phyloP scores from a whole-genome alignment of 2,329 filamentous ascomycete species.

The Metarhizium anisopliae region DNA sequence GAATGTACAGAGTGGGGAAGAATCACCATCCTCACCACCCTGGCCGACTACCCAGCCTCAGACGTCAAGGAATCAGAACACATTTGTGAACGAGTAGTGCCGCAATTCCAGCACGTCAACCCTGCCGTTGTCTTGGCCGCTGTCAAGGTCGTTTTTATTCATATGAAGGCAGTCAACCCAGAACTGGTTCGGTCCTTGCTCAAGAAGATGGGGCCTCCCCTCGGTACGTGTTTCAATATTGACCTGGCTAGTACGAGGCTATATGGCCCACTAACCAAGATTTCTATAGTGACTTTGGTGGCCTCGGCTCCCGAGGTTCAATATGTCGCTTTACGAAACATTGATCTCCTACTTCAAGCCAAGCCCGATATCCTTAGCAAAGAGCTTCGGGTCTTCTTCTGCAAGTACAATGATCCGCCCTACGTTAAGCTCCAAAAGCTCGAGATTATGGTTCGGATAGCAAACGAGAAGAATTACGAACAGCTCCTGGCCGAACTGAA shows the following conservation, averaged over 20 bases:
- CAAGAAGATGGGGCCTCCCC: slow-evolving; percentile 96
- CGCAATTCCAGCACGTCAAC: slow-evolving; percentile 98
- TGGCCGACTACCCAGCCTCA: slow-evolving; percentile 79
- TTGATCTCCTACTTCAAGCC: slow-evolving; percentile 89
- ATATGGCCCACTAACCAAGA: not conserved
- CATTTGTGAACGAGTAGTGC: slow-evolving; percentile 91
- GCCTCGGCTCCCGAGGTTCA: slow-evolving; percentile 95
- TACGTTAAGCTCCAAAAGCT: slow-evolving; percentile 97
- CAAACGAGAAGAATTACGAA: slow-evolving; percentile 93
- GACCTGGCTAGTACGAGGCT: not conserved
- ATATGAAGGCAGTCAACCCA: slow-evolving; percentile 77
- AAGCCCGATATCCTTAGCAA: slow-evolving; percentile 96
- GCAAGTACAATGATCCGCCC: slow-evolving; percentile 98
- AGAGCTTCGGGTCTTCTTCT: slow-evolving; percentile 96
- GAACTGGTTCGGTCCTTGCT: slow-evolving; percentile 78
- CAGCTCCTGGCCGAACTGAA: slow-evolving; percentile 90
- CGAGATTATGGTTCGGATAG: slow-evolving; percentile 98
- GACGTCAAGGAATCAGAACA: slow-evolving; percentile 96
- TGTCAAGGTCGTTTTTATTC: slow-evolving; percentile 93
- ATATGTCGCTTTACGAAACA: slow-evolving; percentile 93
- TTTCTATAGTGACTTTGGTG: slow-evolving; percentile 70
- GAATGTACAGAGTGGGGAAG: slow-evolving; percentile 98
- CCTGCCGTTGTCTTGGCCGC: slow-evolving; percentile 94
- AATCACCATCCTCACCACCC: slow-evolving; percentile 82
- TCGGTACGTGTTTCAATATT: slow-evolving; percentile 48